These are phyloP conservation scores for Eragrostis tef DNA, from an alignment of 202 grass and related monocot genomes.

Conservation along the genomic window DNA sequence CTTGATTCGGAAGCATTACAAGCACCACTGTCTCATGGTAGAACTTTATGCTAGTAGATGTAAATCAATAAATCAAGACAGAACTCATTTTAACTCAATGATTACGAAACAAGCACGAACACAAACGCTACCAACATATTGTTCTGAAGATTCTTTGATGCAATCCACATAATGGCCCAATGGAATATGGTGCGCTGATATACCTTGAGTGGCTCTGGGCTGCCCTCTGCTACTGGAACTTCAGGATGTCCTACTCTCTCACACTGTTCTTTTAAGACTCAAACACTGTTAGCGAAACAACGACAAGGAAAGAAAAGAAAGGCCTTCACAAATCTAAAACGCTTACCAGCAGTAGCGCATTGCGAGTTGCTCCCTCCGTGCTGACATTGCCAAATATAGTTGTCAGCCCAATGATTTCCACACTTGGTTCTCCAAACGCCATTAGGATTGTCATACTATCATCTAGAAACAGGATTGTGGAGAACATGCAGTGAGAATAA, in stretches of 20 bases:
- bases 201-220: conserved; percentile 83
- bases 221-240: conserved; percentile 89
- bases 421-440: conserved; percentile 71
- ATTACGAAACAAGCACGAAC: background rate
- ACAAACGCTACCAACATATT: background rate
- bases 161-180: background rate
- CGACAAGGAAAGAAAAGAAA: conserved; percentile 40
- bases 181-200: background rate
- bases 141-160: background rate
- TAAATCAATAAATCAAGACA: conserved; percentile 24
- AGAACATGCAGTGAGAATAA: conserved; percentile 26
- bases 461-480: conserved; percentile 58
- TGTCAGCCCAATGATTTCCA: conserved; percentile 85
- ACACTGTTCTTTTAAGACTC: conserved; percentile 74
- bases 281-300: conserved; percentile 9
- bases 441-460: conserved; percentile 93
- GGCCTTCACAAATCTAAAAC: background rate
- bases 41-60: conserved; percentile 11
- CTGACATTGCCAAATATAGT: conserved; percentile 85
- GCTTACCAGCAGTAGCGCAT: conserved; percentile 81
- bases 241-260: conserved; percentile 85
- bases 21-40: background rate
- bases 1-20: background rate
- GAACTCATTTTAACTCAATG: conserved; percentile 15
- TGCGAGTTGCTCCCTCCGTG: conserved; percentile 69